A percentile compares a stretch with the other conserved stretches of the same genome.
Evolutionary conservation across 495 filamentous ascomycete genomes (phyloP).

Genomic region (Penicillium steckii): DNA sequence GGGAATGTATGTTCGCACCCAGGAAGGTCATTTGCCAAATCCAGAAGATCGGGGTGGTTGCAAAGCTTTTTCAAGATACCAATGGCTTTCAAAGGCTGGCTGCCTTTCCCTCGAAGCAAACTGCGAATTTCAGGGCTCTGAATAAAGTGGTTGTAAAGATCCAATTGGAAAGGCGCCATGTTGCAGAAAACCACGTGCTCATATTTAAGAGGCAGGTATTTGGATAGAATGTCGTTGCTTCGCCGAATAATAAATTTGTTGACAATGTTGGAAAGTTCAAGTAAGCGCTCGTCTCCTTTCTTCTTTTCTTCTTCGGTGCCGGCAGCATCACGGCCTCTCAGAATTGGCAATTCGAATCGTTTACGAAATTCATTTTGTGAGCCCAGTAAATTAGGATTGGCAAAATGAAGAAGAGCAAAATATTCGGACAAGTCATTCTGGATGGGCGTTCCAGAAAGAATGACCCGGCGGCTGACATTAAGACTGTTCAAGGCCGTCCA

Average conservation of each 20-base stretch:
- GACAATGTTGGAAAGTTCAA: constrained; percentile 78
- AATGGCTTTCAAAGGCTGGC: constrained; percentile 95
- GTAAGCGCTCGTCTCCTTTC: constrained; percentile 80
- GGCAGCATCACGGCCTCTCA: constrained; percentile 87
- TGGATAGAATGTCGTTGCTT: constrained; percentile 96
- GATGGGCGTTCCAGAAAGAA: constrained; percentile 95
- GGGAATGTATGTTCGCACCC: constrained; percentile 83
- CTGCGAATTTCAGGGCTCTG: constrained; percentile 92
- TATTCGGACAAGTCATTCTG: constrained; percentile 98
- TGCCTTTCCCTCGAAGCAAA: constrained; percentile 89
- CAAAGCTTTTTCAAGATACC: constrained; percentile 96
- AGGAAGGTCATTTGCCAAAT: constrained; percentile 79
- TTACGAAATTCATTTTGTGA: constrained; percentile 92
- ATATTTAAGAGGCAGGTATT: constrained; percentile 98
- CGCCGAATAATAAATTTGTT: constrained; percentile 99
- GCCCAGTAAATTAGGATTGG: constrained; percentile 89
- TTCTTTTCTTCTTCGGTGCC: constrained; percentile 80
- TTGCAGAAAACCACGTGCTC: constrained; percentile 99
- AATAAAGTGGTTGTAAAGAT: constrained; percentile 95
- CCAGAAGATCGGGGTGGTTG: constrained; percentile 94
- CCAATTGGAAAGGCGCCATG: constrained; percentile 85
- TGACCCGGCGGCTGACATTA: constrained; percentile 88
- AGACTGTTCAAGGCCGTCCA: constrained; percentile 87
- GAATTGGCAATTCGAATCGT: constrained; percentile 88
- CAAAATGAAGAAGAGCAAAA: constrained; percentile 93